Conservation (phyloP, 768 basidiomycete species). For the Lactarius hengduanensis region DNA sequence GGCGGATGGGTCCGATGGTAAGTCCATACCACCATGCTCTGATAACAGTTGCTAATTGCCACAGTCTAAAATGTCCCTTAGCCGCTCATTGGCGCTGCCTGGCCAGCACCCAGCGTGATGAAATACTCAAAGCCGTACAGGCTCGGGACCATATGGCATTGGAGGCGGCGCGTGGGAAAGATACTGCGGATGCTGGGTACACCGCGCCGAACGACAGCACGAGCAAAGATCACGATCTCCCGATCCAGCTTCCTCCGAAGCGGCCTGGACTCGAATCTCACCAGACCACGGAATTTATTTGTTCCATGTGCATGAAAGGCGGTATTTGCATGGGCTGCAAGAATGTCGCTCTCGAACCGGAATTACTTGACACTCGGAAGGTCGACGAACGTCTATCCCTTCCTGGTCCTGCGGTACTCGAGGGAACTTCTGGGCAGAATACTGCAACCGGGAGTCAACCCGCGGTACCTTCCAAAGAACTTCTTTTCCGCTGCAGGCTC, state of each 20-base stretch:
- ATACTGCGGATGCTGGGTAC: neutral
- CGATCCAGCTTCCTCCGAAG: conserved; percentile 13
- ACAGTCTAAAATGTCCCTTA: conserved; percentile 75
- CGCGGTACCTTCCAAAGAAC: conserved; percentile 35
- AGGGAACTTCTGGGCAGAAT: neutral
- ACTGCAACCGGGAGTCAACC: neutral
- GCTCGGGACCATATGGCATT: conserved; percentile 48
- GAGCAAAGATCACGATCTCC: neutral
- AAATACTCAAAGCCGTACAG: conserved; percentile 65
- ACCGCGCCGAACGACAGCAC: conserved; percentile 2
- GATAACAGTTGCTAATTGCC: conserved; percentile 23
- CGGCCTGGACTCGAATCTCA: conserved; percentile 30
- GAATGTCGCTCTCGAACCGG: conserved; percentile 53
- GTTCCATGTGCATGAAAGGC: conserved; percentile 70
- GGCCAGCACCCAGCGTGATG: conserved; percentile 60
- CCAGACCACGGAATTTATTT: conserved; percentile 78
- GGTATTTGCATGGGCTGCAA: conserved; percentile 78
- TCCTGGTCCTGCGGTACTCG: neutral
- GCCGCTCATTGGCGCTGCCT: conserved; percentile 77
- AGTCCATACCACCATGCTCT: conserved; percentile 29
- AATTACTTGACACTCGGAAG: conserved; percentile 30
- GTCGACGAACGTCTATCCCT: conserved; percentile 4
- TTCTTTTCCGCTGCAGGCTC: conserved; percentile 78
- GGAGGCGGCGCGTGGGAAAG: conserved; percentile 33
- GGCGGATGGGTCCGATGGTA: conserved; percentile 90